Evolutionary conservation across 2,329 filamentous ascomycete genomes (phyloP), one percentile per base, ranked within the genome.

Genomic region (Sporothrix luriei): DNA sequence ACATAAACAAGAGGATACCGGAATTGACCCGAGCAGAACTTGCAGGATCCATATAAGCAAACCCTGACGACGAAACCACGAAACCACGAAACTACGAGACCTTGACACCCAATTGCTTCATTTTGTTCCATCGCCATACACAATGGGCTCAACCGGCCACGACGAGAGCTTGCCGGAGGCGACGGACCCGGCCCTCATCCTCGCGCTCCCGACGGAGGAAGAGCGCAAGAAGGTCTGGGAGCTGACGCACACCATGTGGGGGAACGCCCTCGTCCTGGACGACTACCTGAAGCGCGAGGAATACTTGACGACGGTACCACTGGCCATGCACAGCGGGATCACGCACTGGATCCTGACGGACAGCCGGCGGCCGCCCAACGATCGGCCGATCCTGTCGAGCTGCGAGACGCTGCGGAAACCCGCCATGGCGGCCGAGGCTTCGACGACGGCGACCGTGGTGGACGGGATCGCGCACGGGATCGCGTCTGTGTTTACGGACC

Each of bases 401-500:
- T 90, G 88, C 76, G 89, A 91, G 78, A 85, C 85, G 11, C 81
- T 90, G 67, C 83, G 84, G 71, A 91, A 91, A 78, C 82, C 81
- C 40, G 85, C 86, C 5, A 74, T 49, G 75, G 79, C 46, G 75
- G 76, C 6, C 72, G 76, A 0, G 75, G 38, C 64, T 71, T 40
- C 40, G 13, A 49, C 21, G 26, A 21, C 57, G 3, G 46, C 69
- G 26, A 33, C n/a, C 2, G 68, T 72, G 16, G 74, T 76, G 57
- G 87, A 92, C 59, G 86, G 84, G 2, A 80, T 88, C 11, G 87
- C 87, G 19, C 90, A 97, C 79, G 93, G 91, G 5, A 85, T 96
- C 69, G 91, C 89, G 16, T 92, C 90, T 71, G 93, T 96, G n/a
- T 95, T 90, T 77, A 93, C 89, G 4, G 85, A 88, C 52, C 84